Conservation (phyloP, 345 rosid genomes). For the Orychophragmus violaceus region DNA sequence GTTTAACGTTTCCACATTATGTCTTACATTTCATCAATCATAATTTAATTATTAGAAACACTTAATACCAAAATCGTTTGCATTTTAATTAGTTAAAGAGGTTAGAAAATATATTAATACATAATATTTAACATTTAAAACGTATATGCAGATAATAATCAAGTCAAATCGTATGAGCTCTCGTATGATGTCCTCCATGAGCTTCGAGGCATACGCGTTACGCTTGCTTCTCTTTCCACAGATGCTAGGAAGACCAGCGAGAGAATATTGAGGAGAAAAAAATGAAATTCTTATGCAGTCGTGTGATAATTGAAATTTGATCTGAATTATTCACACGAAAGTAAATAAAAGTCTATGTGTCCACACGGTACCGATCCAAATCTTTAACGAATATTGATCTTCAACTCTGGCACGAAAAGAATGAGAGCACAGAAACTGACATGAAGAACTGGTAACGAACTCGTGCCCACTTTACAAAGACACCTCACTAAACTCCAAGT, state of each 20-base stretch:
- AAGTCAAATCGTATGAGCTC: neutral
- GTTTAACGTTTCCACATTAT: too few species aligned
- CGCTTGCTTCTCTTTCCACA: neutral
- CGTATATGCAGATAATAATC: neutral
- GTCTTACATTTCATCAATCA: too few species aligned
- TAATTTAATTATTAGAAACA: too few species aligned
- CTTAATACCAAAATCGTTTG: neutral
- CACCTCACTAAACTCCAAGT: constrained; percentile 20
- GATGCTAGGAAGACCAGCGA: neutral
- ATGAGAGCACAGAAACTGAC: constrained; percentile 20
- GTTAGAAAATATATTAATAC: neutral
- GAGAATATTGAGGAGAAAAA: neutral
- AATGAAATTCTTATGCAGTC: neutral
- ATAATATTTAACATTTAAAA: neutral
- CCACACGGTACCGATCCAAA: constrained; percentile 7
- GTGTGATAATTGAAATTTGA: neutral
- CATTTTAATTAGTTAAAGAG: neutral
- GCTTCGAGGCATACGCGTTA: neutral
- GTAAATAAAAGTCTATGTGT: neutral
- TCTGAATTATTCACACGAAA: neutral
- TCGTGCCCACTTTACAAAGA: constrained; percentile 28
- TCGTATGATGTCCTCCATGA: neutral
- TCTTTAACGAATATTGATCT: neutral
- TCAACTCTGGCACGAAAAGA: constrained; percentile 28
- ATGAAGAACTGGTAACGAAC: constrained; percentile 25